Base-by-base conservation (phyloP, 208 protist species). In the Novymonas esmeraldas region DNA sequence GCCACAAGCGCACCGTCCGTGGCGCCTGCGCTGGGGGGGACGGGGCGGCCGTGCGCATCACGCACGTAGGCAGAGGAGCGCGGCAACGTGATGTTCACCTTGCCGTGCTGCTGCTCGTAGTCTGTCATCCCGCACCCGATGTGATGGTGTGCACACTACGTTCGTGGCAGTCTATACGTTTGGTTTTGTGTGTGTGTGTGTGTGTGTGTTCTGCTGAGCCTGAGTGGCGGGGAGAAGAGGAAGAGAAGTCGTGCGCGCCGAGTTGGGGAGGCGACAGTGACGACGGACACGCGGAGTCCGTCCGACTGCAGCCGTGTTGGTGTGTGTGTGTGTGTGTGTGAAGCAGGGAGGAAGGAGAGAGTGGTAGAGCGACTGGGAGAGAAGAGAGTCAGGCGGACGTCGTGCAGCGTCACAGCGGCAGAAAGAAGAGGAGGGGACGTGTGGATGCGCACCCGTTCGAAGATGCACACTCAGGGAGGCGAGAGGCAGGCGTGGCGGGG, bases 41-140 rank as follows among this genome's bases (percentile, higher is more conserved):
- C 29, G 6, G 65, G 51, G 11, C 68, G 68, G 31, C 63, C 63
- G 46, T 79, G 68, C 9, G 56, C 44, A 60, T 74, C 73, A 49
- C 54, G 62, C 18, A 46, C 44, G 34, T 39, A 45, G 7, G 60
- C 28, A 6, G 64, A 22, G 4, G 60, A 69, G 6, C 14, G 50
- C 26, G 65, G 68, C 14, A 58, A 36, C 14, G 77, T 51, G 28
- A 89, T 68, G 41, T 85, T 41, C 44, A 81, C 61, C 77, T 78
- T 89, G 36, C 83, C 74, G 64, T 84, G 54, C 67, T 44, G 61
- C 45, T 76, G 65, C 59, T 85, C 79, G 59, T 74, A 75, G 14
- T 75, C 61, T 9, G 69, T 75, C 69, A 75, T 69, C 18, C 39
- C 29, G 51, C 13, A 39, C 5, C 52, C 31, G 11, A 36, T 33